Base-by-base conservation (phyloP, 208 protist genomes). In the Leishmania lainsoni region DNA sequence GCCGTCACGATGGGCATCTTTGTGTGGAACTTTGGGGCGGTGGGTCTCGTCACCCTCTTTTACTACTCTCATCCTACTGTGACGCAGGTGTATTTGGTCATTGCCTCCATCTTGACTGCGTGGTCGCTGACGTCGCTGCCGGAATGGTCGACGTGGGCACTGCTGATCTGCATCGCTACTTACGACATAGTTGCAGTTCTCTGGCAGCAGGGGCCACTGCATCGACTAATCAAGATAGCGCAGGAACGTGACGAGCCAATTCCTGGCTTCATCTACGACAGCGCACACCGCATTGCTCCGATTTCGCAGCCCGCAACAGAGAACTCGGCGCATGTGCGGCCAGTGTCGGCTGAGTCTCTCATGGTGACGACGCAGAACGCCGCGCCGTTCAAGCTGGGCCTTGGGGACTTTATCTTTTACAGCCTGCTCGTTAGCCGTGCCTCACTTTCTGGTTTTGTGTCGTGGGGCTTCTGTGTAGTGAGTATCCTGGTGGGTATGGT, bases 391-490 rank as follows among this genome's bases (percentile, higher is more conserved):
- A 91, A 96, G 79, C 86, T 98, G 1, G 95, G 95, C 6, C 78
- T 98, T 16, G 95, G 95, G 17, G 95, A 98, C 79, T 97, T 98
- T 72, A 91, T 96, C 48, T 98, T 98, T 86, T 98, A 96, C 84
- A 90, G 91, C 76, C 74, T 98, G 29, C 85, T 98, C 56, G 88
- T 93, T 32, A 92, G 89, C 29, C 89, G 83, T 54, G 90, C 93
- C 14, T 87, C 87, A 9, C 48, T 74, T 9, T 91, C 86, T 29
- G 83, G 89, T 73, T 88, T 92, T 63, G 72, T 96, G 29, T 78
- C 88, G 59, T 95, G 87, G 84, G 77, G 86, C n/a, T 92, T 93
- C 68, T 92, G 83, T 65, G 76, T 92, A 8, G 48, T 93, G 16
- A 82, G 88, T 59, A 70, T 97, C 54, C 74, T 95, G 22, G 12